A percentile compares a stretch with the other conserved stretches of the same genome.
These are phyloP conservation scores for Leucaena leucocephala DNA, from an alignment of 306 rosid genomes.

Conservation along the genomic window DNA sequence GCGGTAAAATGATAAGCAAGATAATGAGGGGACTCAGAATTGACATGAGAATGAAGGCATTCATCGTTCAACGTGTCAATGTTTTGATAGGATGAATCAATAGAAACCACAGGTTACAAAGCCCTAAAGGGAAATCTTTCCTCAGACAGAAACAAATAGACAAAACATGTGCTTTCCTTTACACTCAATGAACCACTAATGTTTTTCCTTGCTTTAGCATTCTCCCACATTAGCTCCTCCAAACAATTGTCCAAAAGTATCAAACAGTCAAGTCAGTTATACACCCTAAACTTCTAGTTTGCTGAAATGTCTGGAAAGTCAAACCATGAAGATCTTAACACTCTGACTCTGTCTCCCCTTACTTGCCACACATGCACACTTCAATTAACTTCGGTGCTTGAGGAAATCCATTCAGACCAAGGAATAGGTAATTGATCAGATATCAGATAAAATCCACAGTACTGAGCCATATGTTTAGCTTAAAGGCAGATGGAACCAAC, in stretches of 20 bases:
- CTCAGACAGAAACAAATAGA: conserved; percentile 14
- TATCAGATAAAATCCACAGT: background rate
- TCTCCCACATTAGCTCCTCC: background rate
- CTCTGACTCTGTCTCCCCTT: background rate
- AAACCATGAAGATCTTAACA: background rate
- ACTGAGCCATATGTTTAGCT: background rate
- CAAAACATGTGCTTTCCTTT: background rate
- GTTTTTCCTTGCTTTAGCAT: background rate
- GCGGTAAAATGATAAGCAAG: background rate
- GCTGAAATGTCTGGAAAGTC: background rate
- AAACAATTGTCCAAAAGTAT: conserved; percentile 11
- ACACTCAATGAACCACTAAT: background rate
- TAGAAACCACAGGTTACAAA: background rate
- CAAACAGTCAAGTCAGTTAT: background rate
- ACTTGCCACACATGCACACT: background rate
- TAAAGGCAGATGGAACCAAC: background rate
- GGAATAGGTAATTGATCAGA: background rate
- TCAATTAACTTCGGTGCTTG: background rate
- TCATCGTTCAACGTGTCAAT: background rate
- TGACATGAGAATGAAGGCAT: background rate
- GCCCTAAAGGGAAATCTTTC: conserved; percentile 11
- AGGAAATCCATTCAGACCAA: background rate
- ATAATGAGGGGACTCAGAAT: background rate
- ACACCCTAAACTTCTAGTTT: background rate
- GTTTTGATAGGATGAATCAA: background rate